Percentiles rank a stretch among this genome's conserved stretches.
Conservation (phyloP, 2,329 filamentous ascomycete species). For the Gnomoniopsis smithogilvyi region DNA sequence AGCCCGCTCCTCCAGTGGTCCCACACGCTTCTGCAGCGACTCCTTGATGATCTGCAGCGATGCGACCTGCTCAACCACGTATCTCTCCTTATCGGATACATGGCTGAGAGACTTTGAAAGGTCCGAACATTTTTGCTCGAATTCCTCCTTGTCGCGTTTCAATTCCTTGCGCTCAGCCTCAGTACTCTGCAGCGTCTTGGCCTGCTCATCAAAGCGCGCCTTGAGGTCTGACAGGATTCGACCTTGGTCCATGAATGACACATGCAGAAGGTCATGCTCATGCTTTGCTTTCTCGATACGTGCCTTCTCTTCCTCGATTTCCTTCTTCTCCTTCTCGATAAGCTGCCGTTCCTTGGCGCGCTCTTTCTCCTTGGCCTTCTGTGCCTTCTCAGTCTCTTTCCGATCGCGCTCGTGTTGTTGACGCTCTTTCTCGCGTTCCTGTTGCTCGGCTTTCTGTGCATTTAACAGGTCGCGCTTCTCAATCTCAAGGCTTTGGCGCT, state of each 20-base stretch:
- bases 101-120: constrained; percentile 12
- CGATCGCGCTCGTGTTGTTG: constrained; percentile 1
- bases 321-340: constrained; percentile 10
- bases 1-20: constrained; percentile 20
- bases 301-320: constrained; percentile 1
- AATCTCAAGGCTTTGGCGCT: background rate
- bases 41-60: constrained; percentile 22
- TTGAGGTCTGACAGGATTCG: constrained; percentile 22
- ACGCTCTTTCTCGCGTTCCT: constrained; percentile 5
- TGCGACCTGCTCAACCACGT: constrained; percentile 15
- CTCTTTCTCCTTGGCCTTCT: constrained; percentile 8
- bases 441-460: background rate
- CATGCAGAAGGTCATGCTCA: constrained; percentile 14
- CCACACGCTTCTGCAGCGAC: constrained; percentile 15
- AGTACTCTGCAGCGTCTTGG: constrained; percentile 11
- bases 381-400: constrained; percentile 8
- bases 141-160: constrained; percentile 12
- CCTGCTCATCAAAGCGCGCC: constrained; percentile 22
- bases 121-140: constrained; percentile 17
- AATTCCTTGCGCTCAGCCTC: constrained; percentile 10
- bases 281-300: constrained; percentile 10
- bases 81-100: constrained; percentile 17
- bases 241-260: constrained; percentile 18
- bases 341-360: constrained; percentile 8
- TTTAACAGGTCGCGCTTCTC: background rate